Evolutionary conservation across 805 yeast species (phyloP), one percentile per base, ranked within the genome.

Genomic region (Lipomyces spencermartinsiae): DNA sequence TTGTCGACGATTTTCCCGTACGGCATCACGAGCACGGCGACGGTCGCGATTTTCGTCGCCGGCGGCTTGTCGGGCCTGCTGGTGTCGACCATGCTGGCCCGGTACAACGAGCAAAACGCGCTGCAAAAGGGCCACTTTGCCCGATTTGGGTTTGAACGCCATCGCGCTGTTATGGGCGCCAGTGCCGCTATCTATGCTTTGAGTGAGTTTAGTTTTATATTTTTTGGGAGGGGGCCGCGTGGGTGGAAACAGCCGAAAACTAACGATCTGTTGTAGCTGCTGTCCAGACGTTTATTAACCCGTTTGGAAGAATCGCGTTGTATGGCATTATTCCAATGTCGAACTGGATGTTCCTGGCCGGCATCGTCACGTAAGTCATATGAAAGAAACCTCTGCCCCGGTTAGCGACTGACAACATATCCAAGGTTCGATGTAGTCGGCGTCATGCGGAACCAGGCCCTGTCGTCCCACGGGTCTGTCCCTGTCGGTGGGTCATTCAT

Each of bases 261-360:
- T 34, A 16, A 57, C 60, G 60, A 25, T 16, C 5, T 9, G 19
- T 43, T 8, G 25, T 55, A 43, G 43, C 63, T 5, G 62, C 59
- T 14, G 59, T 65, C n/a, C 61, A 62, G 46, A 68, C 71, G 4
- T 14, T 61, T 8, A n/a, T 62, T 14, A 46, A 49, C 54, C 71
- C 71, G 4, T 37, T 25, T 46, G 58, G 64, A n/a, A 29, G 56
- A 5, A 25, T 62, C 16, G 35, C 37, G 33, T 33, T 68, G 55
- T 58, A 46, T 51, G 71, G 71, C 14, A 53, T 68, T 53, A 46
- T 68, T 2, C 71, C 71, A 4, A 64, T 68, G 69, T 31, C 25
- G 43, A 65, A 57, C 56, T 68, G 71, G 71, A 37, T 62, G 56
- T 57, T 63, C 33, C 31, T 64, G n/a, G 71, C 63, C 12, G 58